Evolutionary conservation across 768 basidiomycete species (phyloP), one percentile per base, ranked within the genome.

Genomic region (Lactifluus piperatus): DNA sequence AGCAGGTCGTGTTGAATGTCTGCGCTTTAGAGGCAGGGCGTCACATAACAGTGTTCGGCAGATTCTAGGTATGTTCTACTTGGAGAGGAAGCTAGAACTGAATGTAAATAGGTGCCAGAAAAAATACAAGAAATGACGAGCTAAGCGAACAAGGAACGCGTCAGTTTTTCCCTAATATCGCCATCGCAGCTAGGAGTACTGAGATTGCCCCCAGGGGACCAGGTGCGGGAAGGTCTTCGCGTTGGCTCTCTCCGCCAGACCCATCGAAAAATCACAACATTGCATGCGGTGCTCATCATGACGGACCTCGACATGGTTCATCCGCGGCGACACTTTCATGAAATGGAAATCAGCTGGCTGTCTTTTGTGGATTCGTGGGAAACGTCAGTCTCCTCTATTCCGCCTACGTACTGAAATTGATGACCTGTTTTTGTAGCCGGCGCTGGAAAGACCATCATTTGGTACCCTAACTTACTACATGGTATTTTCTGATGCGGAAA

Each of bases 161-260:
- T 52, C 5, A 10, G 50, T 52, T 46, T 22, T 58, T 26, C 7
- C 13, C 18, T 10, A 2, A n/a, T 45, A 5, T n/a, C 11, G 0
- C 6, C n/a, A 11, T 16, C 16, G 34, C 10, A 4, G 3, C 2
- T 11, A 2, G 18, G 41, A n/a, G 14, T 1, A 27, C 51, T 58
- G 26, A 58, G n/a, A 18, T 3, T 16, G 10, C 5, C 29, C 22
- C 8, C 24, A 57, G 56, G 49, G 22, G 41, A 57, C 4, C 30
- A 36, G 18, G 20, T 58, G 34, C 43, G 45, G 41, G 10, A n/a
- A n/a, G 26, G 46, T 3, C 20, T 45, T 6, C 44, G 20, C 11
- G 18, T 7, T 58, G 57, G 57, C 51, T 58, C 20, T 26, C 44
- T 8, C 51, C 57, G 4, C 57, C 57, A 13, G 51, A 58, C 13